Evolutionary conservation across 768 basidiomycete genomes (phyloP), one percentile per base, ranked within the genome.

Genomic region (Mycena sanguinolenta): DNA sequence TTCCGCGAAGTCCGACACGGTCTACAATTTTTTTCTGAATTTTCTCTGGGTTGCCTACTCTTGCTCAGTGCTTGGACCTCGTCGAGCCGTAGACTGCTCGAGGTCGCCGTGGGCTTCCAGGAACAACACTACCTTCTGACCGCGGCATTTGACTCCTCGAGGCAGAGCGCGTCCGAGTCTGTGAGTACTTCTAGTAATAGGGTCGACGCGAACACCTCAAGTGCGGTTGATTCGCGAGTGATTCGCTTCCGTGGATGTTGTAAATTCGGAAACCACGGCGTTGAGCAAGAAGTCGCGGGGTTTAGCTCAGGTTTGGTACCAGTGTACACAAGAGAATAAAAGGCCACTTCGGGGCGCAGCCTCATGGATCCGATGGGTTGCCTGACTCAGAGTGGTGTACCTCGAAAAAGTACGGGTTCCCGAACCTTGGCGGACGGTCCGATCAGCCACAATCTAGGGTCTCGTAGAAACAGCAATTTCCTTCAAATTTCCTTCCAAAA

Each of bases 71-170:
- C 30, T 34, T 55, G 62, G n/a, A n/a, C n/a, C n/a, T 36, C 23
- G 14, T 53, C 52, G 28, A 63, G 52, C n/a, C n/a, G 52, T 7
- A 39, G 38, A n/a, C n/a, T n/a, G n/a, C 27, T 39, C 38, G 38
- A 58, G 25, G 12, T 49, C 52, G 27, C 25, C 23, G 32, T 12
- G 12, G 32, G 39, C 39, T 23, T 42, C 39, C n/a, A 44, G 21
- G 52, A 54, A 63, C 62, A 30, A 16, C 30, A 7, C 21, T 10
- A 42, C 8, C 53, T 64, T 64, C 54, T 57, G 53, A 17, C 63
- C 53, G 63, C 63, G 63, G 63, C 21, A 32, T 57, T 64, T 53
- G 7, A 44, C 25, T 39, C 64, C 64, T 66, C 58, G 58, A 66
- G 55, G 55, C 55, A 36, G 52, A 23, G 21, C 17, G 16, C 38